Evolutionary conservation across 148 eudicot genomes (phyloP).

Genomic region (Vaccinium myrtillus): DNA sequence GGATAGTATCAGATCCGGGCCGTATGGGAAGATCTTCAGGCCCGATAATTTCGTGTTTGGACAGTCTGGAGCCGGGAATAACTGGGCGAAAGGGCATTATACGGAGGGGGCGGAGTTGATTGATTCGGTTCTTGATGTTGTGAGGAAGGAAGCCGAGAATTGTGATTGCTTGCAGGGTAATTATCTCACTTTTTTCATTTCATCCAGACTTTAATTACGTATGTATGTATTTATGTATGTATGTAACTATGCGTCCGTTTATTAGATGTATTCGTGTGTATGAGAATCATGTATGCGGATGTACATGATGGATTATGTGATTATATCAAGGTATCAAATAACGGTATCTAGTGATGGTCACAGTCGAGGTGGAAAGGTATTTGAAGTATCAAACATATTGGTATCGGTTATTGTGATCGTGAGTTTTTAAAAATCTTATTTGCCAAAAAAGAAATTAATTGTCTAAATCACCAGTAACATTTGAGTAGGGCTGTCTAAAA

Average conservation of each 20-base stretch:
- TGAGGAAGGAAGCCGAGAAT: constrained; percentile 81
- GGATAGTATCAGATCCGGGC: constrained; percentile 76
- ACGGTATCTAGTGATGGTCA: too few relatives aligned
- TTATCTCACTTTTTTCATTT: background rate
- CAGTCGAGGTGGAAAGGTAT: too few relatives aligned
- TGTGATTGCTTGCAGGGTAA: constrained; percentile 81
- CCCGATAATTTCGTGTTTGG: constrained; percentile 82
- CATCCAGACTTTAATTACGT: background rate
- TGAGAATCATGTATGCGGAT: background rate
- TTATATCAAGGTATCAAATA: too few relatives aligned
- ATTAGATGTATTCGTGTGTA: background rate
- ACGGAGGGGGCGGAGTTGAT: constrained; percentile 84
- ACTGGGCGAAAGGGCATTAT: constrained; percentile 81
- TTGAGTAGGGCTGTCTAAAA: too few relatives aligned
- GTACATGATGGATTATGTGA: background rate
- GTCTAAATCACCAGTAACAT: too few relatives aligned
- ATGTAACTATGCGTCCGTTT: too few relatives aligned
- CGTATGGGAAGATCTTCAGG: constrained; percentile 61
- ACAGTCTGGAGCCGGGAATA: constrained; percentile 79
- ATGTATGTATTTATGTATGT: background rate
- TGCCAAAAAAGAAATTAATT: too few relatives aligned
- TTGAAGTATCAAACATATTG: too few relatives aligned
- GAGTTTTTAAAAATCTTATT: too few relatives aligned
- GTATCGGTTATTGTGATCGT: too few relatives aligned
- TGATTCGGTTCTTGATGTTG: constrained; percentile 85